Base-by-base conservation (phyloP, 164 flowering plant genomes). In the Taxillus chinensis region DNA sequence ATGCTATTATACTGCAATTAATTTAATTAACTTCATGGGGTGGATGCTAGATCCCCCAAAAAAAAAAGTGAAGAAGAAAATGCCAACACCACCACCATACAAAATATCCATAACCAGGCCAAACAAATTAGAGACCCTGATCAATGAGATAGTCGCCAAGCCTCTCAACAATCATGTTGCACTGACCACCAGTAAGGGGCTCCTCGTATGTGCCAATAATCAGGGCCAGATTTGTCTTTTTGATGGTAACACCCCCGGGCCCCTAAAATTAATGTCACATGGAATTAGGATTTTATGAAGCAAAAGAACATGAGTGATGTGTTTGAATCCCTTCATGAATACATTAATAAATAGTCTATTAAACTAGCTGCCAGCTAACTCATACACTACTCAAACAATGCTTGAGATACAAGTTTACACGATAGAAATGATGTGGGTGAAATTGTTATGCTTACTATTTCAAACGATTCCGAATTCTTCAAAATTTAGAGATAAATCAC, bases 121-220 rank as follows among this genome's bases (percentile, higher is more conserved):
- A 45, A 56, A 41, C n/a, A 15, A 8, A 56, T 60, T 70, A 73
- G 14, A 70, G 63, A 45, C 75, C 79, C 68, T 78, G 81, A 0
- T 75, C 79, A 48, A 75, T 52, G 14, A 78, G 79, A 62, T 79
- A 79, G 62, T 82, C 85, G 42, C 80, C 80, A 39, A 79, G 74
- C 80, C 80, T 76, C 41, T 79, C 82, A 6, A 79, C 82, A 64
- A 82, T 65, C 71, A 82, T 73, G 75, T 82, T 82, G 77, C 86
- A 82, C 68, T 80, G 80, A 8, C 83, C 83, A 27, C 79, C 75
- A 70, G 82, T 73, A 46, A 82, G 15, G 16, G 86, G 86, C 65
- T 82, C 86, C 14, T 80, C 83, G 62, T 82, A 82, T 6, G 78
- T 66, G 39, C 86, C 86, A 41, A 80, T 56, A 40, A 82, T 61